These are phyloP conservation scores for Calonectria pteridis DNA, from an alignment of 2,329 filamentous ascomycete genomes.

Conservation along the genomic window DNA sequence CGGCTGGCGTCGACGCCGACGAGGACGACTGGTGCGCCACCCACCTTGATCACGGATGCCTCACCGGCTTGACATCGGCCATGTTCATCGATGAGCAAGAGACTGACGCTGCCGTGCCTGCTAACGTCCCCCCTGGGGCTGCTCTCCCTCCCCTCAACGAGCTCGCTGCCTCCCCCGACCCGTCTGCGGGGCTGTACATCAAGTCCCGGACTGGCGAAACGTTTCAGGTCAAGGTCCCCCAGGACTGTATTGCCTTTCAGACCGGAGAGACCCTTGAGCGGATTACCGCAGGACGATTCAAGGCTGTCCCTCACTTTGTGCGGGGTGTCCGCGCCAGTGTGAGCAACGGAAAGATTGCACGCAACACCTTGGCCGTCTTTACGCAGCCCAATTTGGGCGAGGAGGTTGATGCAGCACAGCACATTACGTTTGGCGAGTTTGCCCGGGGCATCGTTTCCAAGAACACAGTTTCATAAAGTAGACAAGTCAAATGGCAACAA, in stretches of 20 bases:
- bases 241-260: conserved; percentile 94
- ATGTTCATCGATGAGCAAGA: conserved; percentile 91
- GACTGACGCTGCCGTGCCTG: conserved; percentile 51
- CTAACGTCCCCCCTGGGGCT: conserved; percentile 32
- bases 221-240: conserved; percentile 92
- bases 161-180: conserved; percentile 81
- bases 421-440: conserved; percentile 81
- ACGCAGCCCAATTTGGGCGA: conserved; percentile 95
- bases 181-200: conserved; percentile 92
- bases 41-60: conserved; percentile 90
- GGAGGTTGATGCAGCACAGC: conserved; percentile 76
- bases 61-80: conserved; percentile 92
- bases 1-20: conserved; percentile 53
- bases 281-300: conserved; percentile 92
- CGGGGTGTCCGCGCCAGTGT: conserved; percentile 74
- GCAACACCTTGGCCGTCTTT: conserved; percentile 95
- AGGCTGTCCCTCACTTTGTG: conserved; percentile 96
- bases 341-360: conserved; percentile 68
- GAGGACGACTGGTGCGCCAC: conserved; percentile 96
- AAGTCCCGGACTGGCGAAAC: conserved; percentile 84
- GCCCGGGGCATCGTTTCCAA: conserved; percentile 72
- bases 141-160: conserved; percentile 72
- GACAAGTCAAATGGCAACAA: not conserved
- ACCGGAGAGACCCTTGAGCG: conserved; percentile 92
- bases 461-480: conserved; percentile 63